Conservation (phyloP, 495 filamentous ascomycete genomes). For the Tetracladium setigerum region DNA sequence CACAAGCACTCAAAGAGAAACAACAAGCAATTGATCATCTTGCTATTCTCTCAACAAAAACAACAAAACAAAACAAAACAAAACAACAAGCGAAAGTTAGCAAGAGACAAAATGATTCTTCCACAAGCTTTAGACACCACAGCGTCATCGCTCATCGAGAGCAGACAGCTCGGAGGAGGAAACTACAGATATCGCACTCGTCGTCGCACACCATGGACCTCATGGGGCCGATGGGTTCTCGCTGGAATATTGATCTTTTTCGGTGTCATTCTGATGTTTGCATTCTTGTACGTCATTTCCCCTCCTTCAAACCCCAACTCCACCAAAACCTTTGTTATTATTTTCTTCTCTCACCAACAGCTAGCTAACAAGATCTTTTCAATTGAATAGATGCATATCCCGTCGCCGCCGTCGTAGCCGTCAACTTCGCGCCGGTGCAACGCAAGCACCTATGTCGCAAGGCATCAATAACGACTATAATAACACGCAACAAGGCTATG, state of each 20-base stretch:
- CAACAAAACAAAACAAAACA: no score
- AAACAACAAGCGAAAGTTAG: no score
- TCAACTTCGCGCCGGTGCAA: background rate
- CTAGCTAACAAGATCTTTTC: no score
- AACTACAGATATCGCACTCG: background rate
- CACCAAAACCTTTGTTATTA: background rate
- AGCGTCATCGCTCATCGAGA: background rate
- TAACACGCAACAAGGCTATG: background rate
- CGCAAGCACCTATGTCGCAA: conserved; percentile 1
- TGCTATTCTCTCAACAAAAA: no score
- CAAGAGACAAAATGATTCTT: background rate
- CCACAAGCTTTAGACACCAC: background rate
- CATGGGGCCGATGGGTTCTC: conserved; percentile 12
- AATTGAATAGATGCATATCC: background rate
- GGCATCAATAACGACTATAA: background rate
- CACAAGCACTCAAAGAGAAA: no score
- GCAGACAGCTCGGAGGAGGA: background rate
- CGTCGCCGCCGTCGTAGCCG: conserved; percentile 6
- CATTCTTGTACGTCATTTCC: conserved; percentile 3
- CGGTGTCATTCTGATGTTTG: background rate
- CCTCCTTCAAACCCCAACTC: no score
- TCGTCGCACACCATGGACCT: conserved; percentile 4
- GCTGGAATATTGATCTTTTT: conserved; percentile 8
- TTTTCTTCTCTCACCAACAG: no score
- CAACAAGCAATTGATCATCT: no score